Conservation (phyloP, 2,329 filamentous ascomycete species). For the Aspergillus terreus region DNA sequence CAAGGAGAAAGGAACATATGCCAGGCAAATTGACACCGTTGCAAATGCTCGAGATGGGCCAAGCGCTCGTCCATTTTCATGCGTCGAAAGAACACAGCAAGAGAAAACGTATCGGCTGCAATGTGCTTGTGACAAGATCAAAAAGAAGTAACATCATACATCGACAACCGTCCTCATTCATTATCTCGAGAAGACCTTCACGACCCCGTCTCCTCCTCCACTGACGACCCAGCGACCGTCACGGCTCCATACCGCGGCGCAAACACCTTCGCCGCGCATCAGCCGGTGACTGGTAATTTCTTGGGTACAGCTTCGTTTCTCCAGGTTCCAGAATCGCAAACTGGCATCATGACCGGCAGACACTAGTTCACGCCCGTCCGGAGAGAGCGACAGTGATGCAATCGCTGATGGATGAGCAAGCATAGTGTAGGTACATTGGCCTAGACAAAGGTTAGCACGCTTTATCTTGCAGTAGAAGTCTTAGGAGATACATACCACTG, state of each 20-base stretch:
- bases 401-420: constrained; percentile 92
- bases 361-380: constrained; percentile 89
- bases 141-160: constrained; percentile 25
- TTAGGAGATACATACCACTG: constrained; percentile 68
- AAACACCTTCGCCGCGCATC: constrained; percentile 95
- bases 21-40: constrained; percentile 32
- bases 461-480: not conserved
- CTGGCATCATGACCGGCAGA: constrained; percentile 95
- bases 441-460: constrained; percentile 46
- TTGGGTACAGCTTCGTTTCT: constrained; percentile 92
- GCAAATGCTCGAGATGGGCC: constrained; percentile 35
- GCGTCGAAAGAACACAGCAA: constrained; percentile 27
- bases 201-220: constrained; percentile 89
- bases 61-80: constrained; percentile 35
- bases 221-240: constrained; percentile 94
- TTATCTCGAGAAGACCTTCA: constrained; percentile 72
- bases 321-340: constrained; percentile 93
- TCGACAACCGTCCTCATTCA: constrained; percentile 23
- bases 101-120: constrained; percentile 14
- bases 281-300: constrained; percentile 89
- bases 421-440: constrained; percentile 99
- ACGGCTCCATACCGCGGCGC: constrained; percentile 90
- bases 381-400: constrained; percentile 84
- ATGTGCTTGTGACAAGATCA: constrained; percentile 4
- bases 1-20: constrained; percentile 29